Evolutionary conservation across 192 early-diverging fungal genomes (phyloP).

Genomic region (Nowakowskiella sp.): DNA sequence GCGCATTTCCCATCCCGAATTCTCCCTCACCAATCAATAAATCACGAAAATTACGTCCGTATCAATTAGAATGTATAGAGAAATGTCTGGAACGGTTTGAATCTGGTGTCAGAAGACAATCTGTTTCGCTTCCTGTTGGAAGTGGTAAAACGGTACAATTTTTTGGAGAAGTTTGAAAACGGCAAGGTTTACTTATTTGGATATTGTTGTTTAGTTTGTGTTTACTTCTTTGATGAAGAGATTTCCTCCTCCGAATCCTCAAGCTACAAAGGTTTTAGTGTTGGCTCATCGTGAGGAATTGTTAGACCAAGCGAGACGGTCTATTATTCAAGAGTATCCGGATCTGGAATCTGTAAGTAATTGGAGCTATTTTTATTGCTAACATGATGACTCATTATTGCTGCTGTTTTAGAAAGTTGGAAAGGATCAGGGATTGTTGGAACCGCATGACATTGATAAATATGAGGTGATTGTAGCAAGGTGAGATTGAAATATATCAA

Average conservation of each 20-base stretch:
- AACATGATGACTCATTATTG: too few species aligned
- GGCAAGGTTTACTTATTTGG: background rate
- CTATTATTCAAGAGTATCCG: slow-evolving; percentile 56
- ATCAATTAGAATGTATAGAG: slow-evolving; percentile 84
- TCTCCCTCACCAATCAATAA: background rate
- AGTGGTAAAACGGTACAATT: slow-evolving; percentile 79
- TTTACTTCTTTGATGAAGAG: slow-evolving; percentile 72
- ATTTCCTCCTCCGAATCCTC: slow-evolving; percentile 49
- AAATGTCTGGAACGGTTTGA: slow-evolving; percentile 42
- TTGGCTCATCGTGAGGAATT: slow-evolving; percentile 88
- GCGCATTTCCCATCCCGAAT: too few species aligned
- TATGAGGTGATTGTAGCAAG: too few species aligned
- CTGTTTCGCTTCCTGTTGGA: slow-evolving; percentile 67
- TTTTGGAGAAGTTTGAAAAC: background rate
- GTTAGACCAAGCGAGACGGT: slow-evolving; percentile 64
- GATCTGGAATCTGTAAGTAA: slow-evolving; percentile 25
- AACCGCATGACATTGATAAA: too few species aligned
- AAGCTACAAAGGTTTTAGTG: slow-evolving; percentile 69
- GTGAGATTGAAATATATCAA: too few species aligned
- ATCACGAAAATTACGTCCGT: slow-evolving; percentile 53
- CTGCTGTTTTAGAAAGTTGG: too few species aligned
- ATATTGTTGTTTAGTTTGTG: slow-evolving; percentile 41
- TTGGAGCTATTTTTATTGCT: background rate
- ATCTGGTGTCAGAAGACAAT: slow-evolving; percentile 60
- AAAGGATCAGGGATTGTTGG: too few species aligned